A percentile compares a stretch with the other conserved stretches of the same genome.
Conservation (phyloP, 148 eudicot species). For the Hydrangea macrophylla region DNA sequence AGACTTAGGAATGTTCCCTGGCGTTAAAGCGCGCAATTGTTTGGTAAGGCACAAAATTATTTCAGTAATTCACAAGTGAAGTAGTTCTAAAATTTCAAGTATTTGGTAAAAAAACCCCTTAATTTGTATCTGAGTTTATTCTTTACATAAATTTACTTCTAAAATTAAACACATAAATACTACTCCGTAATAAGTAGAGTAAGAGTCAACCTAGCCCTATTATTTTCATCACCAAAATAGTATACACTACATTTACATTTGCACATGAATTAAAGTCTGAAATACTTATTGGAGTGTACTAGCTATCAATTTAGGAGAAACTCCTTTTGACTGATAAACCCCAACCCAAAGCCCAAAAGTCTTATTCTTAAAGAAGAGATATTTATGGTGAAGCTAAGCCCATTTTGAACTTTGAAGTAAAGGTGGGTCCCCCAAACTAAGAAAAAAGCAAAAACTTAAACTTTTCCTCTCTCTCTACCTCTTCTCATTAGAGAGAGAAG, state of each 20-base stretch:
- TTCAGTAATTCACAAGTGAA: no score
- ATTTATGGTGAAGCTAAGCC: slow-evolving; percentile 7
- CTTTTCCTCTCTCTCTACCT: slow-evolving; percentile 5
- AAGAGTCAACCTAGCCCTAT: not conserved
- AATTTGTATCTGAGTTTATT: no score
- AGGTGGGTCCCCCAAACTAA: slow-evolving; percentile 5
- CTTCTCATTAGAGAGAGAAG: slow-evolving; percentile 6
- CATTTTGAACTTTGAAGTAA: slow-evolving; percentile 20
- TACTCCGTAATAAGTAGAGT: not conserved
- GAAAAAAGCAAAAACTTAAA: slow-evolving; percentile 12
- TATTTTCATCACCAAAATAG: not conserved
- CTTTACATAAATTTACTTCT: no score
- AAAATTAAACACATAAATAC: no score
- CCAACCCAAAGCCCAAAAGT: no score
- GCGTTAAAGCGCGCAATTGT: no score
- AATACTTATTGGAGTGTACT: not conserved
- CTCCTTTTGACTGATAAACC: slow-evolving; percentile 6
- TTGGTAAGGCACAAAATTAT: no score
- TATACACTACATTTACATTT: not conserved
- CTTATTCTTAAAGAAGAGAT: not conserved
- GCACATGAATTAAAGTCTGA: not conserved
- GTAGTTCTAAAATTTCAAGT: no score
- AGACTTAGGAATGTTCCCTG: no score
- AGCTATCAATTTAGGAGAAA: not conserved
- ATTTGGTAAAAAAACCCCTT: no score